These are phyloP conservation scores for Vararia minispora DNA, from an alignment of 768 basidiomycete species.

Conservation along the genomic window DNA sequence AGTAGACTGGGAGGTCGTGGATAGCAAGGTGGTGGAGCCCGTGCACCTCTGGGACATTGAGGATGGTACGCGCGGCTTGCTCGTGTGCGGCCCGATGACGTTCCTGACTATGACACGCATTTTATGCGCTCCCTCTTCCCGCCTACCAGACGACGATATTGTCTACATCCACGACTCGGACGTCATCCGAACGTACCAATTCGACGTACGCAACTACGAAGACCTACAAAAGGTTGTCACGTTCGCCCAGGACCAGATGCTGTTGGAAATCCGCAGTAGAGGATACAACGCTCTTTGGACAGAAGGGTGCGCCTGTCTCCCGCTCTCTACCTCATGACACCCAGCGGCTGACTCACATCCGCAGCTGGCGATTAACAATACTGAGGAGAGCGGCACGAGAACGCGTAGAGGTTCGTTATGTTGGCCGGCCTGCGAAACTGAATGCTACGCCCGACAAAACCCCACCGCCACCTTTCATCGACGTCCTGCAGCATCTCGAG, in stretches of 20 bases:
- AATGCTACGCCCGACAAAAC: slow-evolving; percentile 33
- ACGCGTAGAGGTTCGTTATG: slow-evolving; percentile 62
- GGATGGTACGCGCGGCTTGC: slow-evolving; percentile 32
- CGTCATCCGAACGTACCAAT: slow-evolving; percentile 50
- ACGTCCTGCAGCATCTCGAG: slow-evolving; percentile 36
- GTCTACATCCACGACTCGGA: slow-evolving; percentile 40
- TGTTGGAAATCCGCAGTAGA: slow-evolving; percentile 40
- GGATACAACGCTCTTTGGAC: slow-evolving; percentile 53
- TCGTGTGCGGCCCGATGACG: background rate
- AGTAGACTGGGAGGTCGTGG: slow-evolving; percentile 70
- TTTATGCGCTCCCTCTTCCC: background rate
- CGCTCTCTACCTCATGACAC: slow-evolving; percentile 3
- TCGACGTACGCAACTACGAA: slow-evolving; percentile 40
- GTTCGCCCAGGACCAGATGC: slow-evolving; percentile 54
- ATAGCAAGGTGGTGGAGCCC: slow-evolving; percentile 50
- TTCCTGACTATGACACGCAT: slow-evolving; percentile 1
- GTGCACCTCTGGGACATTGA: slow-evolving; percentile 51
- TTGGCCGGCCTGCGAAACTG: slow-evolving; percentile 51
- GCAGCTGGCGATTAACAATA: slow-evolving; percentile 30
- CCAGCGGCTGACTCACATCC: background rate
- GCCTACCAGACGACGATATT: slow-evolving; percentile 43
- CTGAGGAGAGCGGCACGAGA: slow-evolving; percentile 50
- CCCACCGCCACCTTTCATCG: slow-evolving; percentile 56
- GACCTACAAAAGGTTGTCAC: slow-evolving; percentile 42
- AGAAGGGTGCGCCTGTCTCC: slow-evolving; percentile 44